Base-by-base conservation (phyloP, 768 basidiomycete species). In the Pleurotus pulmonarius region DNA sequence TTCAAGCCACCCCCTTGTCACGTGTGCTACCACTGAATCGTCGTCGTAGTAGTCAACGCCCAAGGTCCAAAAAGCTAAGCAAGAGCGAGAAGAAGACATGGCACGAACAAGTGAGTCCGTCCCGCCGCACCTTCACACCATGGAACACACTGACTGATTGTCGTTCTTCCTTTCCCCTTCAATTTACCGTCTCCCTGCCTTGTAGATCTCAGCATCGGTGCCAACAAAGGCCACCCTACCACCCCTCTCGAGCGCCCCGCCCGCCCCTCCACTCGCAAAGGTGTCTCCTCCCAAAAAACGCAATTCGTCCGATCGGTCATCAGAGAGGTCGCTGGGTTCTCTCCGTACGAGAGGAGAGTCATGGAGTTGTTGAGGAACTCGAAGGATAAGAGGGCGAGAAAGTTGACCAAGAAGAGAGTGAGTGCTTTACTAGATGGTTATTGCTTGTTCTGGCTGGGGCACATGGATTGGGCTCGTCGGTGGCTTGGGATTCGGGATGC, bases 351-450 rank as follows among this genome's bases (percentile, higher is more conserved):
- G 83, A 83, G 94, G 69, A 86, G 97, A 65, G 94, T 98, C 56
- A 85, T 99, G 90, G 97, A 99, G 76, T 72, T 99, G 83, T 74
- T 97, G 80, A 87, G 95, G 76, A 98, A 97, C 85, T 94, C 92
- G 61, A 97, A 94, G 94, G 96, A 99, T 75, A 99, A 99, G 87
- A 98, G 96, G 78, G 96, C 96, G 58, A 84, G 94, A 74, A 98
- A 98, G 81, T 80, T 98, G 82, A 95, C 94, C 65, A 99, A 99
- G 88, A 98, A 96, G 82, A 88, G 94, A 82, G 96, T 97, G 22
- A 43, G 51, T 53, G 16, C 34, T 29, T 7, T 18, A 34, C 34
- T 34, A 3, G 48, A 11, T 29, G 13, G n/a, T 68, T 65, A 88
- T 85, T n/a, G 56, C 26, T 22, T 4, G 16, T n/a, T 54, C 25